Percentiles rank a stretch among this genome's conserved stretches.
These are phyloP conservation scores for Saccharum officinarum DNA, from an alignment of 176 grass and related monocot species.

Conservation along the genomic window DNA sequence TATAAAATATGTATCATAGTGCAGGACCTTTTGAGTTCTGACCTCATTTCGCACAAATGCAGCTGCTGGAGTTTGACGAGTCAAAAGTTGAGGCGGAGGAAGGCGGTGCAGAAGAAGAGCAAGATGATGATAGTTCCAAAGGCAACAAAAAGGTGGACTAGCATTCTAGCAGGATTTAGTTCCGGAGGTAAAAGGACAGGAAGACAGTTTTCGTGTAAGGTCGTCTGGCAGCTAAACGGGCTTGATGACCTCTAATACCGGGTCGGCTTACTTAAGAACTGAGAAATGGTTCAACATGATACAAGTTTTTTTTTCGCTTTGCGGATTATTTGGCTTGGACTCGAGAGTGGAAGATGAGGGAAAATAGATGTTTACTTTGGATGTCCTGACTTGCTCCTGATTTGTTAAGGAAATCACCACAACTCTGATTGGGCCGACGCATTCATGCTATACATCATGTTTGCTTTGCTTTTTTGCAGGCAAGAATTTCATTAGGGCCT, in stretches of 20 bases:
- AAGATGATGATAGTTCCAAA: constrained; percentile 8
- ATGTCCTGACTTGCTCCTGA: neutral
- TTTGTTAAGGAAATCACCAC: neutral
- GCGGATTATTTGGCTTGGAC: constrained; percentile 19
- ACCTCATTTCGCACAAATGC: constrained; percentile 21
- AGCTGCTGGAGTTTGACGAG: constrained; percentile 75
- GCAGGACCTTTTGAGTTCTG: neutral
- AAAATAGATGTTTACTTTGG: neutral
- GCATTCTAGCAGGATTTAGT: neutral
- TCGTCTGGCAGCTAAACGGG: neutral
- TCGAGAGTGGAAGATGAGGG: neutral
- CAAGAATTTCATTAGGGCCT: neutral
- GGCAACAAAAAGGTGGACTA: constrained; percentile 46
- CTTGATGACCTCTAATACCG: neutral
- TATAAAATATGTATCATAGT: neutral
- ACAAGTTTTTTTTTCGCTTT: neutral
- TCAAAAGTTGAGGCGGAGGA: constrained; percentile 47
- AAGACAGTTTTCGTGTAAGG: constrained; percentile 21
- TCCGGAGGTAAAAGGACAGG: too few species aligned
- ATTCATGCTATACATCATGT: neutral
- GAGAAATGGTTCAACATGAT: constrained; percentile 13
- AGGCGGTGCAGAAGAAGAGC: constrained; percentile 2
- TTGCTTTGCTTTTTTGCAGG: neutral
- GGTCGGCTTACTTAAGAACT: constrained; percentile 16
- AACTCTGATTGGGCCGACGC: neutral